Conservation (phyloP, 2,329 filamentous ascomycete genomes). For the Ploettnerulaceae sp. region DNA sequence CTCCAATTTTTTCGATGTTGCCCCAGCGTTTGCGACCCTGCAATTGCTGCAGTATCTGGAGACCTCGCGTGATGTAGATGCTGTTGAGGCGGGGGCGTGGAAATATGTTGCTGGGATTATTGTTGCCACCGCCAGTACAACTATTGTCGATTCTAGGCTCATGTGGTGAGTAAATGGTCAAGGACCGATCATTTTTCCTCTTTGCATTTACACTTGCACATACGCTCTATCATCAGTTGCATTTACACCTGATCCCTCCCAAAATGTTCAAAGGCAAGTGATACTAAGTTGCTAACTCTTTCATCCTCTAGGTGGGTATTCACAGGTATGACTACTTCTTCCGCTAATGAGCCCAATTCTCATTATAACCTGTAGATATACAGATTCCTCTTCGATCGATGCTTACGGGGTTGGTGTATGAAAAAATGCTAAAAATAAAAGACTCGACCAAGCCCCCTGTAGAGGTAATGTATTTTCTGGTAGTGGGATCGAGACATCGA, state of each 20-base stretch:
- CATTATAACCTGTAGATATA: too few relatives aligned
- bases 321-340: too few relatives aligned
- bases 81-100: slow-evolving; percentile 18
- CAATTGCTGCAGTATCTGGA: slow-evolving; percentile 25
- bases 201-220: too few relatives aligned
- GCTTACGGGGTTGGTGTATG: slow-evolving; percentile 65
- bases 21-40: slow-evolving; percentile 20
- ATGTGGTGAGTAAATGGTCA: slow-evolving; percentile 21
- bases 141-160: slow-evolving; percentile 17
- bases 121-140: slow-evolving; percentile 9
- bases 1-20: slow-evolving; percentile 15
- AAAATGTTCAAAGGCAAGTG: too few relatives aligned
- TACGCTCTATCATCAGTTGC: too few relatives aligned
- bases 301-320: too few relatives aligned
- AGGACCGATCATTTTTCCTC: too few relatives aligned
- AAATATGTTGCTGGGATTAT: slow-evolving; percentile 39
- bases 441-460: slow-evolving; percentile 50
- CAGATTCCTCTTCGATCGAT: slow-evolving; percentile 60
- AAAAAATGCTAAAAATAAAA: slow-evolving; percentile 70
- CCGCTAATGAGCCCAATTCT: too few relatives aligned
- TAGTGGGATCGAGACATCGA: too few relatives aligned
- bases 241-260: too few relatives aligned
- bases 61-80: slow-evolving; percentile 8
- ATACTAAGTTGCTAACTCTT: too few relatives aligned
- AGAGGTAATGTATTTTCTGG: too few relatives aligned